A percentile compares a stretch with the other conserved stretches of the same genome.
Evolutionary conservation across 257 asterid species (phyloP).

Genomic region (Prunella vulgaris): DNA sequence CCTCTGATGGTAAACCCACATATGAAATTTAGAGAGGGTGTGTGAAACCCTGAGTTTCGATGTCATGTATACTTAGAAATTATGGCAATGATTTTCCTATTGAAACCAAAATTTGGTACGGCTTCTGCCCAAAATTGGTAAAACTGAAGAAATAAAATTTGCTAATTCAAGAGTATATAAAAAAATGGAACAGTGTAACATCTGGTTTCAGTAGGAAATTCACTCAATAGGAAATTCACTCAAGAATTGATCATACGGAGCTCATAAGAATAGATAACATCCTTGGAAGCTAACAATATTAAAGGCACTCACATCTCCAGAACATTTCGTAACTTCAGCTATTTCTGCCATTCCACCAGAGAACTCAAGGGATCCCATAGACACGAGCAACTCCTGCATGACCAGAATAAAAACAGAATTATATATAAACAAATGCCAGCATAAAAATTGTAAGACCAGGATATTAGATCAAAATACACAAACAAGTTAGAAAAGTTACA

Average conservation of each 20-base stretch:
- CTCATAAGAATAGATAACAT: too few relatives aligned
- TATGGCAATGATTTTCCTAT: too few relatives aligned
- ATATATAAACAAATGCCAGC: background rate
- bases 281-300: background rate
- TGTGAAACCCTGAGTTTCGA: background rate
- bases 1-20: too few relatives aligned
- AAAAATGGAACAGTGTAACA: too few relatives aligned
- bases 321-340: constrained; percentile 74
- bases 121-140: too few relatives aligned
- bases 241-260: too few relatives aligned
- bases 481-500: background rate
- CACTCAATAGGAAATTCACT: too few relatives aligned
- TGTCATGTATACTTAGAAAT: background rate
- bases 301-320: constrained; percentile 78
- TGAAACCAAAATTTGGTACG: too few relatives aligned
- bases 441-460: background rate
- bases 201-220: too few relatives aligned
- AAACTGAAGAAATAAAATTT: too few relatives aligned
- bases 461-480: background rate
- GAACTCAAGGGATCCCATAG: constrained; percentile 57
- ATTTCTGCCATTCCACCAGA: constrained; percentile 77
- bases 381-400: constrained; percentile 69
- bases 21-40: background rate
- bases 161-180: background rate
- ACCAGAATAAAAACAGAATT: background rate